Conservation (phyloP, 768 basidiomycete genomes). For the Russula brevipes region DNA sequence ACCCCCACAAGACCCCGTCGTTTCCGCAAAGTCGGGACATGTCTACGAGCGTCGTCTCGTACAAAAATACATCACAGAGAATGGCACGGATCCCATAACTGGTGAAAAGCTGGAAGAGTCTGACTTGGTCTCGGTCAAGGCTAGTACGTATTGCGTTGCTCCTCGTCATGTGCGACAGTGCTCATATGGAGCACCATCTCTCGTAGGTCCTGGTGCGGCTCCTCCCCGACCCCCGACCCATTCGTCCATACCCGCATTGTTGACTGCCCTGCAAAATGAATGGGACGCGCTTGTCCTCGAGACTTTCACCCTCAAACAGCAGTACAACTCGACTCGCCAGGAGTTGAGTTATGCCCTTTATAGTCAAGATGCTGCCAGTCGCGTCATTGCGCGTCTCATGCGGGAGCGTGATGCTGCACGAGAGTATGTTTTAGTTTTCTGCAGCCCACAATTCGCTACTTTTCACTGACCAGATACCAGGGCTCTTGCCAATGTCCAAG, state of each 20-base stretch:
- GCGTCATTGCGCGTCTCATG: constrained; percentile 90
- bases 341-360: constrained; percentile 96
- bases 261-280: constrained; percentile 94
- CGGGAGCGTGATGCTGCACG: constrained; percentile 93
- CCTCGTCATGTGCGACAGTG: neutral
- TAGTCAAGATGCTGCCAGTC: constrained; percentile 89
- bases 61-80: constrained; percentile 91
- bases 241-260: constrained; percentile 86
- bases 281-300: constrained; percentile 94
- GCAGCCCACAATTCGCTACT: neutral
- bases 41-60: constrained; percentile 94
- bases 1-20: constrained; percentile 89
- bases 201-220: constrained; percentile 70
- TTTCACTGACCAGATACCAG: constrained; percentile 38
- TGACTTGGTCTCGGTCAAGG: constrained; percentile 87
- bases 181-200: neutral
- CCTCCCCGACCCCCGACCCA: constrained; percentile 84
- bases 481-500: constrained; percentile 87
- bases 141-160: constrained; percentile 57
- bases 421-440: constrained; percentile 61
- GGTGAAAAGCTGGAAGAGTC: constrained; percentile 90
- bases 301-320: constrained; percentile 81
- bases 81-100: constrained; percentile 93
- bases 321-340: constrained; percentile 81
- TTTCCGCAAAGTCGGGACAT: constrained; percentile 84